These are phyloP conservation scores for Phytophthora ramorum DNA, from an alignment of 352 stramenopile genomes.

Conservation along the genomic window DNA sequence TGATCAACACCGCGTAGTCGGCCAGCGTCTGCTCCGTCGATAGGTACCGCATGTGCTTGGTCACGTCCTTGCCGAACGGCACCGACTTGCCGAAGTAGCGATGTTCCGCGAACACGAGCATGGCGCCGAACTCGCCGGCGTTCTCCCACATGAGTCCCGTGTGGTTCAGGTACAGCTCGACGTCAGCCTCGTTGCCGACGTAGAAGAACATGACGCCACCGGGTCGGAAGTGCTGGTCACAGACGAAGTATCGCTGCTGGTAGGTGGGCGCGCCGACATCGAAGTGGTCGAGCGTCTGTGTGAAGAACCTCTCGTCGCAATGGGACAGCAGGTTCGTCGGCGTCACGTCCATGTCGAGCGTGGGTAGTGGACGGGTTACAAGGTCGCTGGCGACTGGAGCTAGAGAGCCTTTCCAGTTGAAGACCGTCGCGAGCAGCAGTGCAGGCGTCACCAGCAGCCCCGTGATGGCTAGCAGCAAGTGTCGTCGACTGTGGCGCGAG, in stretches of 20 bases:
- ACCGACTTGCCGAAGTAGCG: constrained; percentile 96
- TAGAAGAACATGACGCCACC: constrained; percentile 93
- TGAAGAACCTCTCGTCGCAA: constrained; percentile 79
- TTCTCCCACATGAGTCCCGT: constrained; percentile 97
- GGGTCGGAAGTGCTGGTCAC: constrained; percentile 66
- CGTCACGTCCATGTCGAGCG: constrained; percentile 48
- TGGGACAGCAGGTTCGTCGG: constrained; percentile 53
- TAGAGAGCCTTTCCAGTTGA: constrained; percentile 3
- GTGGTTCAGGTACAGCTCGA: constrained; percentile 96
- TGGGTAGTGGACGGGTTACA: constrained; percentile 2
- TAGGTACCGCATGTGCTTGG: constrained; percentile 76
- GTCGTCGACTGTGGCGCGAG: constrained; percentile 1
- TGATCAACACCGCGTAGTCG: constrained; percentile 74
- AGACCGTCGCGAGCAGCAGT: constrained; percentile 28
- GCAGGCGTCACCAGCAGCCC: constrained; percentile 27
- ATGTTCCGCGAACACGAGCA: constrained; percentile 97
- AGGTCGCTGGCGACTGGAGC: neutral
- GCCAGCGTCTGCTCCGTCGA: constrained; percentile 86
- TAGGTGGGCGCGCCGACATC: constrained; percentile 64
- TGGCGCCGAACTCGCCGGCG: constrained; percentile 87
- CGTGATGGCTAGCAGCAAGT: constrained; percentile 25
- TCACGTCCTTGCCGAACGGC: constrained; percentile 77
- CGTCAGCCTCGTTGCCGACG: constrained; percentile 95
- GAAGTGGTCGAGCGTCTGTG: constrained; percentile 84
- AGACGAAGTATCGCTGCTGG: constrained; percentile 92